Evolutionary conservation across 2,329 filamentous ascomycete species (phyloP), one percentile per base, ranked within the genome.

Genomic region (Paraconiothyrium brasiliense): DNA sequence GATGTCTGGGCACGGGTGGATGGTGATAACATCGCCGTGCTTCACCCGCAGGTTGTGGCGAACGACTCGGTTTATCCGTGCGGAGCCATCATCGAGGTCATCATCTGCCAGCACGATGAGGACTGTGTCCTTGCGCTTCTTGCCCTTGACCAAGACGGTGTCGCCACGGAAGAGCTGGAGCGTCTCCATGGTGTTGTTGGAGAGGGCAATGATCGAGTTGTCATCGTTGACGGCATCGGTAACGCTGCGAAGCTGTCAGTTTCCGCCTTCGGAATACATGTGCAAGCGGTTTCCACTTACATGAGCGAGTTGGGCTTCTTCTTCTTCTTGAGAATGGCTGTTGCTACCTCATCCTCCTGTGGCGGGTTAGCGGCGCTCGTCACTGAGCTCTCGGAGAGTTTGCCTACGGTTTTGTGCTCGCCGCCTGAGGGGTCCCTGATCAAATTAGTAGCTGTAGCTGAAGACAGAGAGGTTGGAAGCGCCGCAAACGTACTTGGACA

Each of bases 261-360:
- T 63, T 59, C 32, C 48, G 46, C 58, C 43, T 10, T 49, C 16
- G 30, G 43, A 24, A 3, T 35, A 8, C 10, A 5, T 27, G 0
- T 11, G 14, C 11, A 43, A 48, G 63, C 48, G 68, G 30, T 1
- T 27, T 27, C 7, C 72, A 81, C 90, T 80, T 86, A 97, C 93
- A 99, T 97, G 80, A 99, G 84, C 78, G 94, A 96, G 84, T 99
- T 99, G 74, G 94, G 94, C 92, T 99, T 99, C 94, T 99, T 99
- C 91, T 99, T 99, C 88, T 98, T 98, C 86, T 97, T 98, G 76
- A 99, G 88, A 74, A 99, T 99, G 71, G 95, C 95, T 49, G 95
- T 99, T 57, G 95, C 89, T 65, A 90, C 93, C 78, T 97, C 95
- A 80, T 97, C 92, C 75, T 93, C 90, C 90, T 96, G 68, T 68